Conservation (phyloP, 805 yeast species). For the Candida corydali region DNA sequence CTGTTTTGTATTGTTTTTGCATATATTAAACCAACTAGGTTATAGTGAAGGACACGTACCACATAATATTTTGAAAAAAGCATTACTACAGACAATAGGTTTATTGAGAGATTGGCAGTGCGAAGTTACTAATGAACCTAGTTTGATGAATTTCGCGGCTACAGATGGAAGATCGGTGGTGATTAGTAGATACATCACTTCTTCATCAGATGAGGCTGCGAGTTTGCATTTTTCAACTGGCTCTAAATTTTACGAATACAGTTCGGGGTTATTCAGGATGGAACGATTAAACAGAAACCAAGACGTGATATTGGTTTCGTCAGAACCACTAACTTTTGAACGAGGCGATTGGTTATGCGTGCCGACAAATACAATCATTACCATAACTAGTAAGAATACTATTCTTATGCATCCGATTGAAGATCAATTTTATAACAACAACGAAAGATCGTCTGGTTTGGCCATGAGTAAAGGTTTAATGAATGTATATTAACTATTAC, state of each 20-base stretch:
- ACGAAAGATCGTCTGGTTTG: slow-evolving; percentile 69
- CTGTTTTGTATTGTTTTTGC: slow-evolving; percentile 83
- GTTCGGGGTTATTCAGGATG: slow-evolving; percentile 91
- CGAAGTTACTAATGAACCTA: slow-evolving; percentile 60
- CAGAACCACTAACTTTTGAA: slow-evolving; percentile 95
- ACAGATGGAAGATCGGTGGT: slow-evolving; percentile 89
- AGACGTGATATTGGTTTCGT: slow-evolving; percentile 93
- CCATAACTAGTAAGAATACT: slow-evolving; percentile 73
- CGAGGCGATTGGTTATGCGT: slow-evolving; percentile 97
- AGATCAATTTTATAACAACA: slow-evolving; percentile 82
- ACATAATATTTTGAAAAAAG: slow-evolving; percentile 57
- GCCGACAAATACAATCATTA: slow-evolving; percentile 84
- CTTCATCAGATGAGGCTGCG: slow-evolving; percentile 92
- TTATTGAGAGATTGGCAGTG: slow-evolving; percentile 76
- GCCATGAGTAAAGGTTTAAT: slow-evolving; percentile 89
- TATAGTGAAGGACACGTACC: slow-evolving; percentile 57
- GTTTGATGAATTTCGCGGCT: slow-evolving; percentile 86
- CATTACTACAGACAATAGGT: slow-evolving; percentile 70
- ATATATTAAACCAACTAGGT: slow-evolving; percentile 72
- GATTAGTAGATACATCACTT: slow-evolving; percentile 83
- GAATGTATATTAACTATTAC: slow-evolving; percentile 62
- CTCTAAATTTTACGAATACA: slow-evolving; percentile 81
- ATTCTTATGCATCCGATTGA: slow-evolving; percentile 85
- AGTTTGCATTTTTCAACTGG: slow-evolving; percentile 94
- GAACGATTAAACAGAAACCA: slow-evolving; percentile 90